Evolutionary conservation across 1,284 basidiomycete species (phyloP), one percentile per base, ranked within the genome.

Genomic region (Cryptococcus sp.): DNA sequence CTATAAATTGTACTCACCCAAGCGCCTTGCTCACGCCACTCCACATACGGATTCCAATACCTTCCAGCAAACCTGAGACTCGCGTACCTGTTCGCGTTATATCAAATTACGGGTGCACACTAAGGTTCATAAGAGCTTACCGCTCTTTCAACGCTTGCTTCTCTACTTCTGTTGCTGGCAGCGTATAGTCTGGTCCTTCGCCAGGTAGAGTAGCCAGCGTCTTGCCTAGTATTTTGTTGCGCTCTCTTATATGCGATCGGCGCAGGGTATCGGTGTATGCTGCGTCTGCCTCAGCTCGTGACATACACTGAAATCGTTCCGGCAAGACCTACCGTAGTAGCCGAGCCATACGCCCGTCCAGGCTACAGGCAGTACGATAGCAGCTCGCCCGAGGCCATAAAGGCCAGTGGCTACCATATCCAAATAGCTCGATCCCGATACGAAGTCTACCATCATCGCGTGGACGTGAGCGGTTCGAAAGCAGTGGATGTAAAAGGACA

Each of bases 1-100:
- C 26, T 17, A 26, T 19, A 8, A 20, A n/a, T 52, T n/a, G 19
- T 6, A 67, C 74, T 43, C 39, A 76, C 74, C 76, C 76, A 78
- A 17, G 75, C 74, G n/a, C 80, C 80, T 63, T 81, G 80, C 60
- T 82, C 81, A 56, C 80, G 69, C 80, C 81, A 82, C 59, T 82
- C 81, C 11, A 74, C 72, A 49, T 80, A 78, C 2, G 80, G 78
- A 61, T 82, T 81, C 65, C 75, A 76, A 59, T 70, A 75, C 39
- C 75, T 55, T 22, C 75, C 75, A 6, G 73, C 73, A 52, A 70
- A 76, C 56, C 67, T 65, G 41, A 74, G 54, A 53, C 70, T 72
- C 25, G 68, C 54, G 57, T 72, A 76, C 11, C 73, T 77, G 60
- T 22, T 19, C 22, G 25, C 29, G 13, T 34, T 16, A 17, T 29